Percentiles rank a stretch among this genome's conserved stretches.
phyloP scores from a whole-genome alignment of 257 asterid species.

The Salvia hispanica region DNA sequence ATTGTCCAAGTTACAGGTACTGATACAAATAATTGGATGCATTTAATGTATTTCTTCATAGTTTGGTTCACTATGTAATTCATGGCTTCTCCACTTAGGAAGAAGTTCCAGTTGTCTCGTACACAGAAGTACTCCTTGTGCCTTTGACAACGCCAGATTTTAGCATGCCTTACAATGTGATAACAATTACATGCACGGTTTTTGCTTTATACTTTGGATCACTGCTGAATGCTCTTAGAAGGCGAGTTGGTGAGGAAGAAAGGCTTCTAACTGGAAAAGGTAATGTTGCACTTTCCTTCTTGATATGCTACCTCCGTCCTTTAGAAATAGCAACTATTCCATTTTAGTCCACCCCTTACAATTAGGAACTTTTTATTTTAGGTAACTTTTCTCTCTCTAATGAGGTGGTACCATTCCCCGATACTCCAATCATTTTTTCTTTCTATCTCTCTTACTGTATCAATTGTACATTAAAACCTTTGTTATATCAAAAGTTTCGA shows the following conservation, averaged over 20 bases:
- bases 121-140: conserved; percentile 91
- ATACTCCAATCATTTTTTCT: no score
- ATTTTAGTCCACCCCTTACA: no score
- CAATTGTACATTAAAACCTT: no score
- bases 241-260: conserved; percentile 89
- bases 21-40: conserved; percentile 11
- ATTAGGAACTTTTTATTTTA: no score
- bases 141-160: conserved; percentile 99
- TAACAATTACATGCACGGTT: conserved; percentile 94
- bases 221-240: conserved; percentile 79
- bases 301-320: no score
- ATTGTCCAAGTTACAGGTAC: conserved; percentile 74
- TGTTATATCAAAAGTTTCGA: no score
- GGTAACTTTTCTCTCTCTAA: no score
- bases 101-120: conserved; percentile 57
- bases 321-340: neutral
- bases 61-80: conserved; percentile 19
- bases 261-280: conserved; percentile 71
- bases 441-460: no score
- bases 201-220: conserved; percentile 96
- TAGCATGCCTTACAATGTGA: conserved; percentile 99
- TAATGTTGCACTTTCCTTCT: conserved; percentile 22
- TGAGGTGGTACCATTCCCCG: no score
- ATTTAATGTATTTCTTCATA: conserved; percentile 4
- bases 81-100: conserved; percentile 50